Conservation (phyloP, 441 rosid genomes). For the Syzygium syzygioides region DNA sequence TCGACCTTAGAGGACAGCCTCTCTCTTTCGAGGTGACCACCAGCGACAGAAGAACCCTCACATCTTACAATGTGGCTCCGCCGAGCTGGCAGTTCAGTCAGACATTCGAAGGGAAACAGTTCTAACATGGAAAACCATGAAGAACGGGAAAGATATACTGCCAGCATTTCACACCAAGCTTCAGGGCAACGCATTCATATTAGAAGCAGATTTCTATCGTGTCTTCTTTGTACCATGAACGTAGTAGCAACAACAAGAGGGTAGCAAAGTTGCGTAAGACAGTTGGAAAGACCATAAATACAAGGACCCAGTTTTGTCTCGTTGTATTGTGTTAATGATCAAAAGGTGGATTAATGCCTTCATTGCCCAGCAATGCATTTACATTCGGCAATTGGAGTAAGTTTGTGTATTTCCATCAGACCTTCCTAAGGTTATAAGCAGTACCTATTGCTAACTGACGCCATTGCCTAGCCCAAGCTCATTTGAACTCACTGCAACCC, state of each 20-base stretch:
- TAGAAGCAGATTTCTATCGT: background rate
- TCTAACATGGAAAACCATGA: slow-evolving; percentile 24
- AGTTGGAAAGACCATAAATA: background rate
- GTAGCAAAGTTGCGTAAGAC: slow-evolving; percentile 5
- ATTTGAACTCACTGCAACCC: background rate
- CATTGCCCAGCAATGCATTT: background rate
- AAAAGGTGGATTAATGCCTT: background rate
- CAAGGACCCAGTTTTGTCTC: slow-evolving; percentile 19
- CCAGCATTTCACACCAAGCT: background rate
- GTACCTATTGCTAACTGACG: background rate
- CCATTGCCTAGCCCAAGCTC: background rate
- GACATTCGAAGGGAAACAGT: slow-evolving; percentile 75
- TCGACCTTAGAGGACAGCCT: slow-evolving; percentile 68
- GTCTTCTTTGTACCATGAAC: background rate
- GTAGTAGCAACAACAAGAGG: background rate
- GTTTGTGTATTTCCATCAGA: background rate
- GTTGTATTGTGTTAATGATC: slow-evolving; percentile 1
- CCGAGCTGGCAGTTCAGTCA: slow-evolving; percentile 74
- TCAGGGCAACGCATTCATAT: background rate
- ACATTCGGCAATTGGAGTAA: background rate
- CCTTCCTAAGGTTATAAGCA: background rate
- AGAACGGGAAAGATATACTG: background rate
- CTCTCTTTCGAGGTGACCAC: slow-evolving; percentile 79
- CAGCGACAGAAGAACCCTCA: slow-evolving; percentile 44
- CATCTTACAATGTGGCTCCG: slow-evolving; percentile 75